These are phyloP conservation scores for Ophiostoma tasmaniense DNA, from an alignment of 2,329 filamentous ascomycete species.

Conservation along the genomic window DNA sequence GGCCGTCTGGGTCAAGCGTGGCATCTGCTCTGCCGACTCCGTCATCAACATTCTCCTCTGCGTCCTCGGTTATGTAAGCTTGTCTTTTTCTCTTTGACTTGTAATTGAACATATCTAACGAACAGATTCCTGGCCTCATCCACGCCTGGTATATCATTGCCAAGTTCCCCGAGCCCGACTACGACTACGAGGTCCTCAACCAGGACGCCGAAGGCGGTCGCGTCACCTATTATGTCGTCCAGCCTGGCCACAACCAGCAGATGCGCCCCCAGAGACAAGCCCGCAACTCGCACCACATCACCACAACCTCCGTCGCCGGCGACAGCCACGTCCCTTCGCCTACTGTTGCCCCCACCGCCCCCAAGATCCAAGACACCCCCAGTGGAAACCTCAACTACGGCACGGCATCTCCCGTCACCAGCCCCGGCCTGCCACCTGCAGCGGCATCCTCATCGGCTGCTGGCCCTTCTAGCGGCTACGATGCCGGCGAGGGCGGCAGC, in stretches of 20 bases:
- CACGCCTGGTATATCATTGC: constrained; percentile 98
- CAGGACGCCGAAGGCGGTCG: constrained; percentile 46
- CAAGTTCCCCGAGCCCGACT: constrained; percentile 68
- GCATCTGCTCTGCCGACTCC: constrained; percentile 85
- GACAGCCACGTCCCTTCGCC: constrained; percentile 10
- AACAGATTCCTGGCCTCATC: constrained; percentile 71
- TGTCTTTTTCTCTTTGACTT: too few species aligned
- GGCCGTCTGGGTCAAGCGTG: constrained; percentile 89
- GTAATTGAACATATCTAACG: not conserved
- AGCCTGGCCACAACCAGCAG: constrained; percentile 25
- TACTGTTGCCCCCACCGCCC: constrained; percentile 14
- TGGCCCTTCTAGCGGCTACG: constrained; percentile 30
- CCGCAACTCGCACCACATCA: constrained; percentile 11
- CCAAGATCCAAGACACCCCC: constrained; percentile 25
- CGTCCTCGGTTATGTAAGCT: constrained; percentile 55
- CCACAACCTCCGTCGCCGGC: not conserved
- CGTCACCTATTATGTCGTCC: constrained; percentile 73
- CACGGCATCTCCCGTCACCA: constrained; percentile 24
- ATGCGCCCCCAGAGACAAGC: not conserved
- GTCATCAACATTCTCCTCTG: constrained; percentile 93
- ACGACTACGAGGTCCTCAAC: constrained; percentile 58
- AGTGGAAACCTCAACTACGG: constrained; percentile 39
- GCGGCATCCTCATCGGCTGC: constrained; percentile 21
- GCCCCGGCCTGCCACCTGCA: not conserved
- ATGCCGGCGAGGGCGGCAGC: constrained; percentile 37